A percentile compares a stretch with the other conserved stretches of the same genome.
Evolutionary conservation across 192 early-diverging fungal genomes (phyloP).

Genomic region (Funneliformis mosseae): DNA sequence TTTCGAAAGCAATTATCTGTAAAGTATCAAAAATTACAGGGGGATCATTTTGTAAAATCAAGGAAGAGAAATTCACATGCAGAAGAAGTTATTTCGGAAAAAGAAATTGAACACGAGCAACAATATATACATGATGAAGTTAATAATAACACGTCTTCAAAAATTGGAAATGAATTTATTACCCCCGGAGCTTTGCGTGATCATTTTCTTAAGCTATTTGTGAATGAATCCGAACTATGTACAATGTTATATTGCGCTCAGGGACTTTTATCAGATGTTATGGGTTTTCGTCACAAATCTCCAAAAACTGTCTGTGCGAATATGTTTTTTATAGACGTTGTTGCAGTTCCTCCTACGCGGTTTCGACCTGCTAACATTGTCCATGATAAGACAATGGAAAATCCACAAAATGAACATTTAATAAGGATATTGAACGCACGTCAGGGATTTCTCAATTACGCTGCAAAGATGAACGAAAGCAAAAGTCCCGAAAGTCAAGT

Average conservation of each 20-base stretch:
- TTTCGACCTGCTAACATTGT: constrained; percentile 94
- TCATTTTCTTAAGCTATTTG: constrained; percentile 77
- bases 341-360: constrained; percentile 89
- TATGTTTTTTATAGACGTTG: constrained; percentile 93
- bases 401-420: constrained; percentile 93
- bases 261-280: constrained; percentile 42
- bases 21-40: constrained; percentile 56
- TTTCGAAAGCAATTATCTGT: constrained; percentile 74
- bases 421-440: constrained; percentile 83
- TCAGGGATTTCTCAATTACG: constrained; percentile 54
- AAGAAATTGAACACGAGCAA: constrained; percentile 48
- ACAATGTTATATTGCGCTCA: constrained; percentile 81
- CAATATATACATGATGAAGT: constrained; percentile 45
- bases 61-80: constrained; percentile 28
- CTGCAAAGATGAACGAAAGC: constrained; percentile 47
- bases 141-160: constrained; percentile 40
- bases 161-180: constrained; percentile 49
- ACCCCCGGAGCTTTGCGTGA: constrained; percentile 81
- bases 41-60: constrained; percentile 36
- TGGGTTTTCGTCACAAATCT: not conserved
- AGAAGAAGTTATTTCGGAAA: constrained; percentile 28
- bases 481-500: constrained; percentile 26
- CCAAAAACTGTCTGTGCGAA: constrained; percentile 57
- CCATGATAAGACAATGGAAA: constrained; percentile 87
- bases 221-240: constrained; percentile 73